Percentiles rank a stretch among this genome's conserved stretches.
These are phyloP conservation scores for Persicaria maculosa DNA, from an alignment of 148 eudicot species.

Conservation along the genomic window DNA sequence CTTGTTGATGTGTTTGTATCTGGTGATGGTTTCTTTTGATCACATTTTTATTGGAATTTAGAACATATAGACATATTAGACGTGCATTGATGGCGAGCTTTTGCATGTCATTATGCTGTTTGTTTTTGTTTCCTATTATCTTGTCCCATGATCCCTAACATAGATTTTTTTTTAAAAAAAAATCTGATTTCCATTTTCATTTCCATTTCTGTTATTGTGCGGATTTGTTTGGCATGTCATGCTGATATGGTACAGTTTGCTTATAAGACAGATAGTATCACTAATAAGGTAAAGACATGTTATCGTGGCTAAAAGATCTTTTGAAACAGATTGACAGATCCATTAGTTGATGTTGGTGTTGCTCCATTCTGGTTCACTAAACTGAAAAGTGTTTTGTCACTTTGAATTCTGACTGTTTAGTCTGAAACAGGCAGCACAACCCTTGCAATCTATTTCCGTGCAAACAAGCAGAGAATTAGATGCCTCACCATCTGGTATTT, in stretches of 20 bases:
- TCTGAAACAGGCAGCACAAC: slow-evolving; percentile 45
- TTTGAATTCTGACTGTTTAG: neutral
- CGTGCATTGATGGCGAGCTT: neutral
- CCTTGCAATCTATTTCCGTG: slow-evolving; percentile 35
- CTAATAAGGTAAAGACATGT: too few species aligned
- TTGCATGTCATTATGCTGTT: neutral
- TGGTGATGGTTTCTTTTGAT: neutral
- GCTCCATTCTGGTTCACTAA: neutral
- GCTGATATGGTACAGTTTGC: too few species aligned
- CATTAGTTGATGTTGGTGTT: neutral
- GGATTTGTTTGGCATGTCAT: too few species aligned
- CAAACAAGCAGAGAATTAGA: slow-evolving; percentile 29
- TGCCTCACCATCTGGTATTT: slow-evolving; percentile 43
- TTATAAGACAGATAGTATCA: too few species aligned
- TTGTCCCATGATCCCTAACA: neutral
- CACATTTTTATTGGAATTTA: neutral
- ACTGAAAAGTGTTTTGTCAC: neutral
- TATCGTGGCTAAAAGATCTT: too few species aligned
- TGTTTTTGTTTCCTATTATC: neutral
- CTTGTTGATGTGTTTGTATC: neutral
- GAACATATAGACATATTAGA: neutral
- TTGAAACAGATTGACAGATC: too few species aligned
- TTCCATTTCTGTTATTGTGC: too few species aligned
- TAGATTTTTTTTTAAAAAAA: too few species aligned
- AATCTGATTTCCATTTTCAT: too few species aligned